phyloP scores from a whole-genome alignment of 1,284 basidiomycete species.

The Apiotrichum sp. region DNA sequence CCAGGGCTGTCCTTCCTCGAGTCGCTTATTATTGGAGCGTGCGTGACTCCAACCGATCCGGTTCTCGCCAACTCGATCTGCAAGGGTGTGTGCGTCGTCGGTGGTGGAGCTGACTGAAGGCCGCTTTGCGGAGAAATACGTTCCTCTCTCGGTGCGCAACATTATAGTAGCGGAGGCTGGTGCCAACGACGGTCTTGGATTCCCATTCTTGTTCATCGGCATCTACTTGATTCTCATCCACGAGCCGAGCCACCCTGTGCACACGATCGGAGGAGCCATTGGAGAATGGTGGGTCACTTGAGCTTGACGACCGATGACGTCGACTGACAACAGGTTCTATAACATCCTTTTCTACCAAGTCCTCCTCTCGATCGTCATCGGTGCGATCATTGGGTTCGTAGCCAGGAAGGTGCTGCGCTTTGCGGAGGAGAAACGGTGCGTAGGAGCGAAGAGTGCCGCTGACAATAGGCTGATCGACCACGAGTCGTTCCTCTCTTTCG shows the following conservation, averaged over 20 bases:
- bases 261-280: conserved; percentile 56
- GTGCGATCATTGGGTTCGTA: conserved; percentile 65
- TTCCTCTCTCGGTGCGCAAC: conserved; percentile 42
- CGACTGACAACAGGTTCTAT: conserved; percentile 33
- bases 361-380: conserved; percentile 67
- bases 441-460: conserved; percentile 62
- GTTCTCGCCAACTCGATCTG: conserved; percentile 65
- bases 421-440: conserved; percentile 31
- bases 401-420: conserved; percentile 36
- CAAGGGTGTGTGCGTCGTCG: conserved; percentile 27
- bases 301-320: no score
- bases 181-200: conserved; percentile 73
- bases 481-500: conserved; percentile 44
- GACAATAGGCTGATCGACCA: conserved; percentile 41
- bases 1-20: conserved; percentile 81
- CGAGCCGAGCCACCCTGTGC: conserved; percentile 42
- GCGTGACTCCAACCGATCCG: conserved; percentile 94
- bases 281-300: conserved; percentile 53
- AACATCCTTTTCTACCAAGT: conserved; percentile 50
- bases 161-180: conserved; percentile 45
- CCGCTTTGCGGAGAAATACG: conserved; percentile 41
- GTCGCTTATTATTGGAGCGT: conserved; percentile 79
- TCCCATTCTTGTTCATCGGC: conserved; percentile 87
- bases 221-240: conserved; percentile 72
- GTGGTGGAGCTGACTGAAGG: conserved; percentile 16